A percentile compares a stretch with the other conserved stretches of the same genome.
These are phyloP conservation scores for Scytalidium lignicola DNA, from an alignment of 2,329 filamentous ascomycete species.

Conservation along the genomic window DNA sequence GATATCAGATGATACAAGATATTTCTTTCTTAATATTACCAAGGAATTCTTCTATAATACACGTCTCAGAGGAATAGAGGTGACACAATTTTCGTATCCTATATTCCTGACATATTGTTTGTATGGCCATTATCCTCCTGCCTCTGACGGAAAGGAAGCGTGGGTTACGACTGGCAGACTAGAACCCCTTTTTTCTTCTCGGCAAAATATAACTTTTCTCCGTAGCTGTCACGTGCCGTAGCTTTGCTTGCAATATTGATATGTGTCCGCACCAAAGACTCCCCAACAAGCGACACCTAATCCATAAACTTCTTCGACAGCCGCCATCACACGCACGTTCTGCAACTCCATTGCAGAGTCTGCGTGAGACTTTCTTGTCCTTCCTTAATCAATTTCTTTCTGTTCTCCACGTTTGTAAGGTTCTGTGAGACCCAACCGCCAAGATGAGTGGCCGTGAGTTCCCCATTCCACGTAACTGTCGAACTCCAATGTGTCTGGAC, in stretches of 20 bases:
- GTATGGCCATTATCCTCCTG: too few relatives aligned
- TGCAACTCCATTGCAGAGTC: constrained; percentile 22
- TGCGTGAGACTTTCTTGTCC: constrained; percentile 19
- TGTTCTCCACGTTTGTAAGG: constrained; percentile 31
- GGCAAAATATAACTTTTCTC: background rate
- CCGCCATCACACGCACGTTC: constrained; percentile 23
- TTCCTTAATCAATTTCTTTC: constrained; percentile 24
- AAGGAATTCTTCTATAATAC: too few relatives aligned
- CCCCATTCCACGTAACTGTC: constrained; percentile 10
- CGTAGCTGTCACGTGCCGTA: background rate
- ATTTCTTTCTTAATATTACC: too few relatives aligned
- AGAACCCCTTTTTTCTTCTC: background rate
- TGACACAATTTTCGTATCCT: too few relatives aligned
- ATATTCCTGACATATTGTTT: too few relatives aligned
- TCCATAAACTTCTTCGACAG: constrained; percentile 14
- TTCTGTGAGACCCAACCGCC: constrained; percentile 28
- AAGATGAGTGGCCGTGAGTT: constrained; percentile 38
- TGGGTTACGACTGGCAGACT: too few relatives aligned
- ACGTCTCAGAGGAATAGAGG: too few relatives aligned
- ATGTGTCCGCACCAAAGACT: background rate
- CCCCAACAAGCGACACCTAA: background rate
- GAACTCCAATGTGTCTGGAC: constrained; percentile 5
- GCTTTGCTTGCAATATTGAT: background rate
- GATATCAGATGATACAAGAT: too few relatives aligned
- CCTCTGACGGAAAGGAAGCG: too few relatives aligned